Evolutionary conservation across 1,284 basidiomycete species (phyloP), one percentile per base, ranked within the genome.

Genomic region (Trametes versicolor): DNA sequence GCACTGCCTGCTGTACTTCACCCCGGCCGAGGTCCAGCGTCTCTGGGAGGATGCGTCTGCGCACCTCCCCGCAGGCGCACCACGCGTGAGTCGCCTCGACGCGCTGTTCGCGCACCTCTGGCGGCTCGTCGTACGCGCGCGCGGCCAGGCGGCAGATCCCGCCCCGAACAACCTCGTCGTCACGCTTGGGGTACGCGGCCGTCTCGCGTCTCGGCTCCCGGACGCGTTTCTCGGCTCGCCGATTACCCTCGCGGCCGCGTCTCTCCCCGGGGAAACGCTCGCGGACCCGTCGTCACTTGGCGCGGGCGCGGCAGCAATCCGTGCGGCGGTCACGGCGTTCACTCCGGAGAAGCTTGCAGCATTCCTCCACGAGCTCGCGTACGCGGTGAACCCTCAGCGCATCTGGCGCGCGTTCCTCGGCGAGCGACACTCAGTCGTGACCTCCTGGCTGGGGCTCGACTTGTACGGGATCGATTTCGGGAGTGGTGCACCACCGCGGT

Each of bases 41-140:
- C 80, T 84, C 54, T 79, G 77, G 69, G 52, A 72, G 29, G 74
- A 69, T 1, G 69, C 72, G 23, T 58, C 65, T 7, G 54, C 63
- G 13, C 23, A 79, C 32, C 23, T 48, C 19, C 27, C 50, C 12
- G 29, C 61, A 10, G 57, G 65, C 2, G 10, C 15, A 3, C 15
- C 34, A 17, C 66, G 60, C 27, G 66, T 77, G 66, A 81, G 78
- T 63, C 76, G 77, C 57, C 75, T 82, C n/a, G 82, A 83, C 69
- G 78, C 81, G 1, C 74, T 84, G 27, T 75, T 79, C 12, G 79
- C 79, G 1, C 80, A 82, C 69, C 57, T 83, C 19, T 83, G 82
- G 82, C 64, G 70, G 2, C 67, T 77, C 32, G 72, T 82, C 51
- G 73, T 78, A 41, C 78, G 78, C 48, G 80, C 80, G 4, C 75